Conservation (phyloP, 257 asterid species). For the Rubia yunnanensis region DNA sequence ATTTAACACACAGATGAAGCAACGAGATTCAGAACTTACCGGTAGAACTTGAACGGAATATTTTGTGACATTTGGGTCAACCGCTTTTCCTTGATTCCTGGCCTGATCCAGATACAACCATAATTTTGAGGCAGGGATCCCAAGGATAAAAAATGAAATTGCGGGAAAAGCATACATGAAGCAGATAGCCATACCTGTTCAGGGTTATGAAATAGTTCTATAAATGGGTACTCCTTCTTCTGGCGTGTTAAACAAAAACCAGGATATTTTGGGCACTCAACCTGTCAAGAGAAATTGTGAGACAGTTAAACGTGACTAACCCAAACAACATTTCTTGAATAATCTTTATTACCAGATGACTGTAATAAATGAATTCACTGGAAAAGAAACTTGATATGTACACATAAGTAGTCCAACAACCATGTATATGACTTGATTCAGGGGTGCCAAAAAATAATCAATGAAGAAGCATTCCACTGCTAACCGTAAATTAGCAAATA, state of each 20-base stretch:
- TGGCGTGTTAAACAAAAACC: slow-evolving; percentile 93
- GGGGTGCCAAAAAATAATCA: background rate
- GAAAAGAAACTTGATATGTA: background rate
- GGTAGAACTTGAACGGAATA: slow-evolving; percentile 1
- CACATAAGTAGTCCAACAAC: background rate
- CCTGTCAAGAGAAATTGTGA: slow-evolving; percentile 32
- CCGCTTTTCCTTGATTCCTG: background rate
- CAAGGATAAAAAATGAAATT: slow-evolving; percentile 1
- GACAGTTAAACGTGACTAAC: background rate
- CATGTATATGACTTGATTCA: background rate
- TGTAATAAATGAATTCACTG: background rate
- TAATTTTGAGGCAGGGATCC: background rate
- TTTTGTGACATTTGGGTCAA: background rate
- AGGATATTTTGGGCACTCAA: slow-evolving; percentile 93
- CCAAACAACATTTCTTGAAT: background rate
- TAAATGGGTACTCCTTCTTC: slow-evolving; percentile 79
- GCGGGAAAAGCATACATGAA: background rate
- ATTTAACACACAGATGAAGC: background rate
- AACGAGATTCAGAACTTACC: background rate
- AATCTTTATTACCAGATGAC: background rate
- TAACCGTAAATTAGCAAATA: background rate
- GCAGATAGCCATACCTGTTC: slow-evolving; percentile 46
- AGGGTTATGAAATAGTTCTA: slow-evolving; percentile 83
- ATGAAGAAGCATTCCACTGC: background rate
- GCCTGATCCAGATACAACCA: background rate